Evolutionary conservation across 208 protist species (phyloP).

Genomic region (Wallacemonas sp.): DNA sequence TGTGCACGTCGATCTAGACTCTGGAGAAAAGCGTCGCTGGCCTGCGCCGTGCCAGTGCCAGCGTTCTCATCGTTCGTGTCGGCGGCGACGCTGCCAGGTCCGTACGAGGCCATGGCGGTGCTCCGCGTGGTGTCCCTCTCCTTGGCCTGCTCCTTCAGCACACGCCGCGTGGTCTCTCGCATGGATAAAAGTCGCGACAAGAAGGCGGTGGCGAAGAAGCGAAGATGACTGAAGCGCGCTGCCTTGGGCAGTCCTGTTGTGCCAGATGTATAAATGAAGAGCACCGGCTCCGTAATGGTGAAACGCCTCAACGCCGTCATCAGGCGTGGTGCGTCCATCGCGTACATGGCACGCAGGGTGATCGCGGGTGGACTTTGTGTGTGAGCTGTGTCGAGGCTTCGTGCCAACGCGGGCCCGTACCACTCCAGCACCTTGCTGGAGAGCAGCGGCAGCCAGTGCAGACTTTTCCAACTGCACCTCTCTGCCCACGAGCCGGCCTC

Average conservation of each 20-base stretch:
- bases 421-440: neutral
- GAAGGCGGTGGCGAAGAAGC: constrained; percentile 63
- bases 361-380: neutral
- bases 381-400: neutral
- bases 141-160: constrained; percentile 28
- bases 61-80: neutral
- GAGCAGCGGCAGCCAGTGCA: constrained; percentile 6
- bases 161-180: constrained; percentile 23
- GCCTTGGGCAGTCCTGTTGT: constrained; percentile 89
- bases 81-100: neutral
- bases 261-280: constrained; percentile 88
- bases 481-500: too few relatives aligned
- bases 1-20: constrained; percentile 1
- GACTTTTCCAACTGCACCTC: neutral
- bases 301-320: constrained; percentile 35
- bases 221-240: constrained; percentile 64
- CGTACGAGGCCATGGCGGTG: neutral
- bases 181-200: constrained; percentile 41
- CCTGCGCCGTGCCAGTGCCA: too few relatives aligned
- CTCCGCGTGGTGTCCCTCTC: neutral
- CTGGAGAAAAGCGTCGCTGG: neutral
- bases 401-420: neutral
- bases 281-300: constrained; percentile 41
- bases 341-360: neutral
- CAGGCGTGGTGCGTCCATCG: neutral